Base-by-base conservation (phyloP, 805 yeast species). In the Kuraishia ogatae region DNA sequence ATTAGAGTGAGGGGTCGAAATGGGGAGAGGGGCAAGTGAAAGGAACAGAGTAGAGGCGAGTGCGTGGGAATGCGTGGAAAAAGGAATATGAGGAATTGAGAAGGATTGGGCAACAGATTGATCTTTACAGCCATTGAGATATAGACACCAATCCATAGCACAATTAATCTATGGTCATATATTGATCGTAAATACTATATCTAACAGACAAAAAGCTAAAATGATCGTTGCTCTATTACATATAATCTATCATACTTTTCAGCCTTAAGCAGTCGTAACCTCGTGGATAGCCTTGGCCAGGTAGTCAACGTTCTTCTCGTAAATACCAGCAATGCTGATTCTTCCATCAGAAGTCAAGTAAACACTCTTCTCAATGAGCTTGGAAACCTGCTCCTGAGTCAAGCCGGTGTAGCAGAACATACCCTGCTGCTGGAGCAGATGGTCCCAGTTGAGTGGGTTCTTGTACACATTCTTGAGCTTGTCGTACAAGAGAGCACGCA, bases 361-460 rank as follows among this genome's bases (percentile, higher is more conserved):
- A 47, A 93, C 85, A 19, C 89, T 83, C 69, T 89, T 83, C 53
- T 79, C 75, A 67, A 87, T 85, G 64, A 93, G 77, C 59, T 76
- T 72, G 56, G 81, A 76, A 52, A 89, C 93, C 72, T 91, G 96
- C 52, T 80, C 82, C 50, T 81, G 75, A 35, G 71, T 67, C 59
- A 93, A 78, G 7, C 97, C 97, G 39, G 97, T 92, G 76, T 80
- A 93, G 64, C 93, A 89, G 73, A 93, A 93, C 98, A 93, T 93
- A 63, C 99, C 99, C 68, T 93, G 87, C 72, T 93, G 98, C 66
- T 84, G 80, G 55, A 87, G 75, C 64, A 93, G 78, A 67, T 89
- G 96, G 54, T 85, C 86, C 98, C 98, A 93, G 69, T 82, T 77
- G 62, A 85, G 66, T 72, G 77, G 66, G 83, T 74, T 66, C 76